Conservation (phyloP, 306 rosid genomes). For the Hylodesmum podocarpum region DNA sequence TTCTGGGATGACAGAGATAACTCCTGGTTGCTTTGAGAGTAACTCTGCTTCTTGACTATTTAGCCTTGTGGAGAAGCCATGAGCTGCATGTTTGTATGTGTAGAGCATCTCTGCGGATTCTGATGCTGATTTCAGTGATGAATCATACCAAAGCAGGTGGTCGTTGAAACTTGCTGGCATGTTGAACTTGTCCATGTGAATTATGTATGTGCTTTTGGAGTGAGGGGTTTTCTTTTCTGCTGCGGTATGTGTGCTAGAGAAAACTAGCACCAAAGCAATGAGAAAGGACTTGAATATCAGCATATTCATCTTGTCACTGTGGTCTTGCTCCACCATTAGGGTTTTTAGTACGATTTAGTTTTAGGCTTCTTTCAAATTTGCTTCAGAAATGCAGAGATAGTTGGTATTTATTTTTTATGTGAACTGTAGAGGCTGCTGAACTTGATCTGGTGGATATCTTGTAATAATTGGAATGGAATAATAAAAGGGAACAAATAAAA, state of each 20-base stretch:
- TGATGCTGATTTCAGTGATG: conserved; percentile 72
- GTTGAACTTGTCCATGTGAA: conserved; percentile 77
- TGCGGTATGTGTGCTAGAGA: conserved; percentile 19
- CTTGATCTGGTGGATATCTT: not conserved
- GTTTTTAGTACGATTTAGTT: conserved; percentile 11
- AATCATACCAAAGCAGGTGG: conserved; percentile 67
- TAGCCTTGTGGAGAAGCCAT: conserved; percentile 86
- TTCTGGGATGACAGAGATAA: conserved; percentile 66
- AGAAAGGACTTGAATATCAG: conserved; percentile 39
- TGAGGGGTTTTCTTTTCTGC: conserved; percentile 47
- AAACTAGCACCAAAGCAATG: conserved; percentile 42
- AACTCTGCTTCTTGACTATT: conserved; percentile 64
- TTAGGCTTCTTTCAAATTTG: conserved; percentile 21
- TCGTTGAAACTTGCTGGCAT: conserved; percentile 69
- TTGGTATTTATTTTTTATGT: conserved; percentile 34
- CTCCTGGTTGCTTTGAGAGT: conserved; percentile 59
- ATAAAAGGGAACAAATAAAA: not conserved
- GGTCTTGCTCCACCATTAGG: not conserved
- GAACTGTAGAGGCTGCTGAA: conserved; percentile 1
- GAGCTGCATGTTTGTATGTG: conserved; percentile 64
- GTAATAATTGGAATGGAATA: not conserved
- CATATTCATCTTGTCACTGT: conserved; percentile 41
- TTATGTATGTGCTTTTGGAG: conserved; percentile 60
- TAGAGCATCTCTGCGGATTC: conserved; percentile 73
- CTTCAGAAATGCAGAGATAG: conserved; percentile 19